Conservation (phyloP, 2,329 filamentous ascomycete species). For the Epichloe sibirici region DNA sequence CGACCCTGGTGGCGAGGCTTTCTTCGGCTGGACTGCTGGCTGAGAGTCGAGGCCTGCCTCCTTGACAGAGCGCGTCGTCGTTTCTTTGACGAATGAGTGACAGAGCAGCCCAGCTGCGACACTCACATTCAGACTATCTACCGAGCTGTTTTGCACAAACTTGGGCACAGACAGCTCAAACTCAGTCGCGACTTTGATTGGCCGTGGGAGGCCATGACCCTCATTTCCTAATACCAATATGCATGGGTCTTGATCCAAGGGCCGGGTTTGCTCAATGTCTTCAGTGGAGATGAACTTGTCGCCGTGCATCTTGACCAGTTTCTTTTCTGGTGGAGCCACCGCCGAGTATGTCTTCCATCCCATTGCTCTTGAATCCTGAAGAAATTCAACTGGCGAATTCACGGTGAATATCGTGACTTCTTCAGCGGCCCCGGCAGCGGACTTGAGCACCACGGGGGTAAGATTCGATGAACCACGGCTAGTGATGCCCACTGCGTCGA, state of each 20-base stretch:
- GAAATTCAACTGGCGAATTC: constrained; percentile 54
- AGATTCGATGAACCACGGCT: constrained; percentile 61
- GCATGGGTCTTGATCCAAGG: constrained; percentile 49
- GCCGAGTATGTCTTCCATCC: constrained; percentile 83
- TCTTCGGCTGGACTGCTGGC: background rate
- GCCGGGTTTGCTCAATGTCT: constrained; percentile 36
- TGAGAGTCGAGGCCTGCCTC: background rate
- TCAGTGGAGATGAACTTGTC: constrained; percentile 37
- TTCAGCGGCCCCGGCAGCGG: constrained; percentile 79
- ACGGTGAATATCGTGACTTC: constrained; percentile 62
- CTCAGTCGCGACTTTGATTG: constrained; percentile 55
- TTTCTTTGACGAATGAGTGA: constrained; percentile 48
- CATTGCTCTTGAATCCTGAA: constrained; percentile 51
- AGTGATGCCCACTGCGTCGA: constrained; percentile 70
- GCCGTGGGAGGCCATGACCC: constrained; percentile 56
- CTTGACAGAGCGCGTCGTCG: background rate
- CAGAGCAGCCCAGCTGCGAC: constrained; percentile 73
- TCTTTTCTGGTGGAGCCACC: constrained; percentile 34
- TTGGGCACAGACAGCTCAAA: constrained; percentile 52
- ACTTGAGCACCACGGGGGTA: constrained; percentile 69
- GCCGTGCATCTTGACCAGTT: constrained; percentile 20
- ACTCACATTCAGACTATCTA: constrained; percentile 91
- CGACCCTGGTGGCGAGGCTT: background rate
- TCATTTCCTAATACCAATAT: constrained; percentile 78
- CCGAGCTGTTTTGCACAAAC: constrained; percentile 37